phyloP scores from a whole-genome alignment of 306 rosid genomes.

The Ziziphus jujuba region DNA sequence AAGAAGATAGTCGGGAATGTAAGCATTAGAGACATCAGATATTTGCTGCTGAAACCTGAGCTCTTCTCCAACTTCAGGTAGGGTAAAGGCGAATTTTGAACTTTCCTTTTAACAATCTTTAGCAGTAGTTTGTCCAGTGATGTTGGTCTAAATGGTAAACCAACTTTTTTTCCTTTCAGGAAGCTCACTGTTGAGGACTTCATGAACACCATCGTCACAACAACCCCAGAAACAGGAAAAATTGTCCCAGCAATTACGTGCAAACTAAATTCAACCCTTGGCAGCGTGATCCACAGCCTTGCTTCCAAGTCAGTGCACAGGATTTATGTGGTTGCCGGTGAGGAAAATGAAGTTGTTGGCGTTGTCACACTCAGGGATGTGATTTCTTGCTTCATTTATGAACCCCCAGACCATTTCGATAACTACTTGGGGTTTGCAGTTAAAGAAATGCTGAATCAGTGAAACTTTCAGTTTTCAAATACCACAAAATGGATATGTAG shows the following conservation, averaged over 20 bases:
- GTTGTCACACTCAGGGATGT: conserved; percentile 89
- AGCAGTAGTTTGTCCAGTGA: neutral
- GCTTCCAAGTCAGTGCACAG: conserved; percentile 81
- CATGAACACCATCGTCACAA: conserved; percentile 44
- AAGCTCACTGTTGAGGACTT: conserved; percentile 72
- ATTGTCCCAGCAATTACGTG: conserved; percentile 59
- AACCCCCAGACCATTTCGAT: conserved; percentile 72
- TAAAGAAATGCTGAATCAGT: conserved; percentile 59
- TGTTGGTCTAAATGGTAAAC: neutral
- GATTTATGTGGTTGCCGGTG: conserved; percentile 55
- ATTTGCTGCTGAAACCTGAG: conserved; percentile 69
- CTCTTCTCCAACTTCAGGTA: conserved; percentile 85
- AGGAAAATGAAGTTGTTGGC: conserved; percentile 56
- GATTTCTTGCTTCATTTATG: conserved; percentile 79
- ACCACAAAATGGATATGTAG: conserved; percentile 13
- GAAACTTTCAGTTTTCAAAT: conserved; percentile 21
- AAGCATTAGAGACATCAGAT: conserved; percentile 72
- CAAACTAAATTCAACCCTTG: conserved; percentile 59
- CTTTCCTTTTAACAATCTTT: neutral
- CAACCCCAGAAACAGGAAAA: conserved; percentile 42
- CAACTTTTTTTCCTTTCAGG: conserved; percentile 43
- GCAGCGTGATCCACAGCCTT: conserved; percentile 61
- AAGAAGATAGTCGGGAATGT: conserved; percentile 73
- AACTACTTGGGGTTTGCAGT: conserved; percentile 58
- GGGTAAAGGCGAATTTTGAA: conserved; percentile 9